Conservation (phyloP, 176 grass and related monocot genomes). For the Themeda triandra region DNA sequence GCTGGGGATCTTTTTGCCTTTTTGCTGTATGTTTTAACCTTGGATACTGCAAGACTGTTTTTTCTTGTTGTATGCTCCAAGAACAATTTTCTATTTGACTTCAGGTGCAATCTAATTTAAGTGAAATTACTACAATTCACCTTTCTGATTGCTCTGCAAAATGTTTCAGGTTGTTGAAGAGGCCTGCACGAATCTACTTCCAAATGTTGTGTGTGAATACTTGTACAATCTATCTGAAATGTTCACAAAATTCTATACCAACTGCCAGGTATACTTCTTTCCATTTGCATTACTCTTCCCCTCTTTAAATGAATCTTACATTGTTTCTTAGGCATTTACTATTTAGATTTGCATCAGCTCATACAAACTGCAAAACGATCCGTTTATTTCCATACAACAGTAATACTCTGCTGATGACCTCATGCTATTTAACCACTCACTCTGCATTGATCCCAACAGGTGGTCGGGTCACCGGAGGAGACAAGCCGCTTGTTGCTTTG, state of each 20-base stretch:
- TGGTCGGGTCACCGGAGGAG: conserved; percentile 65
- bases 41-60: not conserved
- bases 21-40: not conserved
- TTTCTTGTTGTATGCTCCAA: not conserved
- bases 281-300: not conserved
- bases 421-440: not conserved
- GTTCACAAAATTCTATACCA: conserved; percentile 93
- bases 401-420: not conserved
- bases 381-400: not conserved
- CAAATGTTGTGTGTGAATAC: conserved; percentile 93
- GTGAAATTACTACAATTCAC: not conserved
- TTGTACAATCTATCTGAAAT: conserved; percentile 93
- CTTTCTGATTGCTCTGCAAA: conserved; percentile 6
- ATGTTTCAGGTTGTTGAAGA: conserved; percentile 85
- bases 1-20: not conserved
- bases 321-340: not conserved
- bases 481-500: conserved; percentile 64
- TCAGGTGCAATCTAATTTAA: not conserved
- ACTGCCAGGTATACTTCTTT: conserved; percentile 61
- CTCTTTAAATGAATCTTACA: not conserved
- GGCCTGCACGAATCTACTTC: conserved; percentile 75
- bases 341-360: too few relatives aligned
- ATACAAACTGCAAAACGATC: not conserved
- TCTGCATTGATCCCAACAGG: conserved; percentile 30
- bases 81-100: not conserved